These are phyloP conservation scores for Sporisorium exsertum DNA, from an alignment of 1,284 basidiomycete genomes.

Conservation along the genomic window DNA sequence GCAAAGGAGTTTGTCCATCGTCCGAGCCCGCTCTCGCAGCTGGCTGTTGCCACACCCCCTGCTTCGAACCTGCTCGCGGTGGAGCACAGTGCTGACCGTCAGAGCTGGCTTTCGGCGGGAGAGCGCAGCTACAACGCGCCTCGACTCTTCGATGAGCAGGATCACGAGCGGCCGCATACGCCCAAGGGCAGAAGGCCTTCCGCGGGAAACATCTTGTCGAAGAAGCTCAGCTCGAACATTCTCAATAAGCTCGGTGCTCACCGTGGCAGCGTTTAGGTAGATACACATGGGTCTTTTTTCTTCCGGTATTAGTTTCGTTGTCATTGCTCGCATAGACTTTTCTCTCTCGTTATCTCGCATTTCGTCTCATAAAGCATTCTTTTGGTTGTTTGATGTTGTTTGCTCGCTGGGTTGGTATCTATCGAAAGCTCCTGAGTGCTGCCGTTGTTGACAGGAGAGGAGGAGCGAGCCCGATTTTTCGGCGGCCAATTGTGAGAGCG, in stretches of 20 bases:
- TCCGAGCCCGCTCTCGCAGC: constrained; percentile 44
- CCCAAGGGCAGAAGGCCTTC: constrained; percentile 24
- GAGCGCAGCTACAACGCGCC: background rate
- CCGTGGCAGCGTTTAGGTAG: constrained; percentile 24
- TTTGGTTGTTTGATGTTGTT: too few relatives aligned
- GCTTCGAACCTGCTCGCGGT: background rate
- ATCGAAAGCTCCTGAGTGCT: background rate
- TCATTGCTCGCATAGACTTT: background rate
- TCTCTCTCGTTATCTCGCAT: background rate
- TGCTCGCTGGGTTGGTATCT: background rate
- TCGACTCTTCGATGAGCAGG: background rate
- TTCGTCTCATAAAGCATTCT: background rate
- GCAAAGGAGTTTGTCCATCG: constrained; percentile 32
- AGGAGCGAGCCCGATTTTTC: background rate
- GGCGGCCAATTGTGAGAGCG: background rate
- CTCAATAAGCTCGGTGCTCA: constrained; percentile 35
- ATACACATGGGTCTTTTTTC: background rate
- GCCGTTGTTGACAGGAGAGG: background rate
- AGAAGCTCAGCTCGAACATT: constrained; percentile 43
- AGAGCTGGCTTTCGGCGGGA: background rate
- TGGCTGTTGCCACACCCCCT: constrained; percentile 18
- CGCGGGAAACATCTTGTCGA: constrained; percentile 29
- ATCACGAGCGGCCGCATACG: background rate
- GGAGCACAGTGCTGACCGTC: background rate
- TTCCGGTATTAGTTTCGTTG: background rate